These are phyloP conservation scores for Trichoderma parareesei DNA, from an alignment of 495 filamentous ascomycete genomes.

Conservation along the genomic window DNA sequence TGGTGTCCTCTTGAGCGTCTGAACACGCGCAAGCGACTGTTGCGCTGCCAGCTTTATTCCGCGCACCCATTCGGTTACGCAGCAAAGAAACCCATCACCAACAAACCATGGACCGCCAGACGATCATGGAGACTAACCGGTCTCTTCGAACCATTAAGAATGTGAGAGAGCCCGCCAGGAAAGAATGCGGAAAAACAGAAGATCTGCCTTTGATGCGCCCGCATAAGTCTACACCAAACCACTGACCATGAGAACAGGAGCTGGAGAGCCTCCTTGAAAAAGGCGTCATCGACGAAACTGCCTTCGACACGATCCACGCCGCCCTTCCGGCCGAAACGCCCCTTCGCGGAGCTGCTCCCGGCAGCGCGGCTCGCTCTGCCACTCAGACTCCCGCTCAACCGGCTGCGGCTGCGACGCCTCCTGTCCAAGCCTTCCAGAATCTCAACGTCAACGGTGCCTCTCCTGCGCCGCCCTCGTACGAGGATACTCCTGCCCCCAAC, in stretches of 20 bases:
- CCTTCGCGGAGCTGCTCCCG: slow-evolving; percentile 33
- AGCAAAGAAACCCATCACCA: background rate
- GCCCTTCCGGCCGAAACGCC: slow-evolving; percentile 64
- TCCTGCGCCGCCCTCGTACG: slow-evolving; percentile 38
- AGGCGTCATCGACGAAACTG: slow-evolving; percentile 59
- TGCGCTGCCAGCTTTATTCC: background rate
- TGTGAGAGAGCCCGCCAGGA: slow-evolving; percentile 32
- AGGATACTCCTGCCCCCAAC: slow-evolving; percentile 41
- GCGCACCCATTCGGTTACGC: background rate
- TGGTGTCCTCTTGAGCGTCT: no score
- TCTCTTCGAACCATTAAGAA: slow-evolving; percentile 80
- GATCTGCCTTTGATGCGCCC: no score
- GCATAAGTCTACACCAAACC: no score
- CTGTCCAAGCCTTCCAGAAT: slow-evolving; percentile 31
- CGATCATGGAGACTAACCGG: slow-evolving; percentile 59
- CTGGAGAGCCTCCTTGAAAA: slow-evolving; percentile 83
- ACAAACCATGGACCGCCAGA: slow-evolving; percentile 36
- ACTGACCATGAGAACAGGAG: slow-evolving; percentile 51
- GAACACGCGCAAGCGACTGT: background rate
- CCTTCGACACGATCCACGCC: slow-evolving; percentile 60
- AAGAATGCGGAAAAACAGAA: no score
- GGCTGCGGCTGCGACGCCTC: slow-evolving; percentile 25
- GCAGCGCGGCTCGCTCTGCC: slow-evolving; percentile 15
- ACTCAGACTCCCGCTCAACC: slow-evolving; percentile 27
- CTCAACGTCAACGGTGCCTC: slow-evolving; percentile 36